Base-by-base conservation (phyloP, 1,139 yeast species). In the Geotrichum klebahnii region DNA sequence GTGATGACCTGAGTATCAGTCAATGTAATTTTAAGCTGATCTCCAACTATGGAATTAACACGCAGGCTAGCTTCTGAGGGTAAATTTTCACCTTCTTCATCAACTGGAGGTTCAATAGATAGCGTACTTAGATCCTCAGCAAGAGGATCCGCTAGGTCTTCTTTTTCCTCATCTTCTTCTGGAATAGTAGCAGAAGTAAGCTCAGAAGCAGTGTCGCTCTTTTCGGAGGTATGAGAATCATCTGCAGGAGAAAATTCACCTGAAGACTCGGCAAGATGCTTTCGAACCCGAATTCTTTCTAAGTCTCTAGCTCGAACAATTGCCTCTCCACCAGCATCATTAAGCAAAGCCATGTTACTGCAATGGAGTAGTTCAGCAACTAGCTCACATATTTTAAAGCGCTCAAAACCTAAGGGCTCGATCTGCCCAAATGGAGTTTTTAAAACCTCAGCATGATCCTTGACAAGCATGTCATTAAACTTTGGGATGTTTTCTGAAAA, bases 331-430 rank as follows among this genome's bases (percentile, higher is more conserved):
- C 80, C 78, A 53, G 81, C 82, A 57, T 90, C 96, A 64, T 92
- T 92, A 57, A 92, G 75, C 42, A 92, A 72, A 0, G 92, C 94
- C 98, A 94, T 94, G 67, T 92, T 92, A 23, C 97, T 88, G 64
- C 99, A 92, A 68, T 92, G 99, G 53, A 92, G 76, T 47, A 92
- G 75, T 66, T 92, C 99, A 0, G 98, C 98, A 56, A 92, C 81
- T 57, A 92, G 75, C 69, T 94, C 98, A 66, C 97, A 92, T 46
- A 92, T 85, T 66, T 90, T 87, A 69, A 94, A 92, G 59, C 97
- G 75, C 70, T 92, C 97, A 68, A 90, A 90, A 0, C 98, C 98
- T 36, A 92, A 72, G 0, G 98, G 98, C 67, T 87, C 95, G 55
- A 83, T 81, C 32, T 68, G 67, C 19, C 89, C 89, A 63, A 82